Percentiles rank a stretch among this genome's conserved stretches.
phyloP scores from a whole-genome alignment of 2,329 filamentous ascomycete species.

The Hirsutella rhossiliensis region DNA sequence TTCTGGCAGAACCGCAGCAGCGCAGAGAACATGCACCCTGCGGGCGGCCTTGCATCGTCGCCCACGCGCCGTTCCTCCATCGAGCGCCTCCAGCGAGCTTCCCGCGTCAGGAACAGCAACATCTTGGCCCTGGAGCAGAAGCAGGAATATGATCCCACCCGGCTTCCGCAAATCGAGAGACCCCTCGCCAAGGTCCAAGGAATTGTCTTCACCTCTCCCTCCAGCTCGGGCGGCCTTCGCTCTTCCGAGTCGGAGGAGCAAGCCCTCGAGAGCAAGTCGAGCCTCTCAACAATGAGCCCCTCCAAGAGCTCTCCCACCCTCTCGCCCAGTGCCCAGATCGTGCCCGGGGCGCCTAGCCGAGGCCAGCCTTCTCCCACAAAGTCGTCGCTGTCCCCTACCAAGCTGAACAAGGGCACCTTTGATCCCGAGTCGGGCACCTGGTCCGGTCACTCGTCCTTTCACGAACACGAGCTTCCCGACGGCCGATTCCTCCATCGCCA shows the following conservation, averaged over 20 bases:
- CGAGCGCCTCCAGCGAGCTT: slow-evolving; percentile 88
- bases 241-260: slow-evolving; percentile 33
- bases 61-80: slow-evolving; percentile 79
- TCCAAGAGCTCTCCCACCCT: slow-evolving; percentile 8
- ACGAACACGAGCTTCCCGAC: slow-evolving; percentile 47
- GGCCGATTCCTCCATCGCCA: slow-evolving; percentile 66
- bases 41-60: slow-evolving; percentile 48
- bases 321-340: slow-evolving; percentile 8
- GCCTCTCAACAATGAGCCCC: slow-evolving; percentile 20
- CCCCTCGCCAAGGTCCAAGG: slow-evolving; percentile 67
- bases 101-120: slow-evolving; percentile 94
- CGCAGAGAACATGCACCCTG: slow-evolving; percentile 64
- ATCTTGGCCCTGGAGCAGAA: slow-evolving; percentile 91
- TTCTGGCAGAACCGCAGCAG: slow-evolving; percentile 82
- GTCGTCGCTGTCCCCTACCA: slow-evolving; percentile 65
- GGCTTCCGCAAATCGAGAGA: slow-evolving; percentile 66
- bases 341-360: slow-evolving; percentile 48
- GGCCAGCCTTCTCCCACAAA: slow-evolving; percentile 73
- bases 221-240: slow-evolving; percentile 39
- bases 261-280: slow-evolving; percentile 32
- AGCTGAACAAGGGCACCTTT: slow-evolving; percentile 57
- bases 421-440: slow-evolving; percentile 58
- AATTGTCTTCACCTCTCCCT: slow-evolving; percentile 54
- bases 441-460: slow-evolving; percentile 51
- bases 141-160: slow-evolving; percentile 80